Evolutionary conservation across 2,329 filamentous ascomycete genomes (phyloP).

Genomic region (Nannizzia gypsea): DNA sequence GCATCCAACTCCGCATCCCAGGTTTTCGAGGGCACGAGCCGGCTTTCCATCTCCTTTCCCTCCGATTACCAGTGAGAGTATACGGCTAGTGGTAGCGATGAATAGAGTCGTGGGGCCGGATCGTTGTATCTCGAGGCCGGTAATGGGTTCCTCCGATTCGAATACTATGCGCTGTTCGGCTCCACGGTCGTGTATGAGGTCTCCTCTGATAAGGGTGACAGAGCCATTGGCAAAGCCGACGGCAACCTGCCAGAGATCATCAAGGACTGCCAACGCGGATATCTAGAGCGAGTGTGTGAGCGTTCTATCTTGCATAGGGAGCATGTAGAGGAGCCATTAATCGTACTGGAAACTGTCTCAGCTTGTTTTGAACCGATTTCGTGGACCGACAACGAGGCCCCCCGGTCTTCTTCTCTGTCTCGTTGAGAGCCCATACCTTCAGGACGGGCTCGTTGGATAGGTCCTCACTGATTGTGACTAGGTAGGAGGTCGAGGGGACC

Average conservation of each 20-base stretch:
- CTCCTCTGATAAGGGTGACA: slow-evolving; percentile 84
- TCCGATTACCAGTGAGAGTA: slow-evolving; percentile 75
- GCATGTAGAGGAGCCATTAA: background rate
- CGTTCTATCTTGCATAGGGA: background rate
- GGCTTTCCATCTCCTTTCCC: slow-evolving; percentile 82
- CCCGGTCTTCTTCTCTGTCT: slow-evolving; percentile 85
- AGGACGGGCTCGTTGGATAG: slow-evolving; percentile 74
- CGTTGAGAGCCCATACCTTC: slow-evolving; percentile 97
- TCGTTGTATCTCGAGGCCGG: slow-evolving; percentile 67
- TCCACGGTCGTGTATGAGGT: slow-evolving; percentile 88
- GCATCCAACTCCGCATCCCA: slow-evolving; percentile 83
- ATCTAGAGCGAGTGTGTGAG: slow-evolving; percentile 31
- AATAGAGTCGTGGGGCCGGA: slow-evolving; percentile 64
- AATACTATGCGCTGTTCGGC: slow-evolving; percentile 90
- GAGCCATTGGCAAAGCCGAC: slow-evolving; percentile 93
- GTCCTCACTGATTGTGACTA: slow-evolving; percentile 75
- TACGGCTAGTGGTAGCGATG: slow-evolving; percentile 78
- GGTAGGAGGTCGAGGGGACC: slow-evolving; percentile 70
- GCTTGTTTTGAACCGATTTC: slow-evolving; percentile 73
- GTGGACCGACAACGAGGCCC: slow-evolving; percentile 79
- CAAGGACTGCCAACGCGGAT: slow-evolving; percentile 75
- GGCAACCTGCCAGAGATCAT: slow-evolving; percentile 82
- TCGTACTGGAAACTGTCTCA: slow-evolving; percentile 78
- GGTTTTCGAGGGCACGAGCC: slow-evolving; percentile 76
- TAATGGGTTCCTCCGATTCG: slow-evolving; percentile 93